Conservation (phyloP, 306 rosid species). For the Quercus aquifolioides region DNA sequence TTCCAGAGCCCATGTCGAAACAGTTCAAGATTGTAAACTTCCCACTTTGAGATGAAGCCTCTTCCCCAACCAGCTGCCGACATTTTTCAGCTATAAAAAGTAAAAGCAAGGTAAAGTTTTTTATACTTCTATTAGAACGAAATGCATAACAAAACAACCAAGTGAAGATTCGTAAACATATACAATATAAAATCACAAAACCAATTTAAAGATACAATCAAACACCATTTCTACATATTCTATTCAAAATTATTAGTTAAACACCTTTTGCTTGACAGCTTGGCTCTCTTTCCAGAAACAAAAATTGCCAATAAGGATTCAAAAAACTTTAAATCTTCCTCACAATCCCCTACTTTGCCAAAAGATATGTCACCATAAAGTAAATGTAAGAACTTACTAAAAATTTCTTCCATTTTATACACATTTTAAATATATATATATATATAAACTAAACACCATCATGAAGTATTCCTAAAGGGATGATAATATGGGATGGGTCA, state of each 20-base stretch:
- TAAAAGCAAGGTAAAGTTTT: not conserved
- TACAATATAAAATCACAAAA: not conserved
- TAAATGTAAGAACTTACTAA: not conserved
- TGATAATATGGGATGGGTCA: not conserved
- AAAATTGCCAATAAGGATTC: not conserved
- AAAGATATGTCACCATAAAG: not conserved
- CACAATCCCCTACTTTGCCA: not conserved
- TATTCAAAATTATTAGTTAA: not conserved
- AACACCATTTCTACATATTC: not conserved
- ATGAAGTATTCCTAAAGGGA: not conserved
- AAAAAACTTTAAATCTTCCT: not conserved
- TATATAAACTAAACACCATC: not conserved
- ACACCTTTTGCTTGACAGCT: not conserved
- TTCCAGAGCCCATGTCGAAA: slow-evolving; percentile 71
- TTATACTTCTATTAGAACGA: not conserved
- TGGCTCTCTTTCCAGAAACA: not conserved
- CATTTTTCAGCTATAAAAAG: slow-evolving; percentile 74
- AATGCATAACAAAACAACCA: slow-evolving; percentile 7
- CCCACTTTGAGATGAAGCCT: slow-evolving; percentile 71
- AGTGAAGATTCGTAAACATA: not conserved
- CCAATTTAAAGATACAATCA: not conserved
- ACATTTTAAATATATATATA: too few relatives aligned
- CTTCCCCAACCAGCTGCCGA: slow-evolving; percentile 79
- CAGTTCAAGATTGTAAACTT: slow-evolving; percentile 67
- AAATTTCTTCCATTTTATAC: not conserved